Evolutionary conservation across 768 basidiomycete genomes (phyloP), one percentile per base, ranked within the genome.

Genomic region (Tylopilus intermedius): DNA sequence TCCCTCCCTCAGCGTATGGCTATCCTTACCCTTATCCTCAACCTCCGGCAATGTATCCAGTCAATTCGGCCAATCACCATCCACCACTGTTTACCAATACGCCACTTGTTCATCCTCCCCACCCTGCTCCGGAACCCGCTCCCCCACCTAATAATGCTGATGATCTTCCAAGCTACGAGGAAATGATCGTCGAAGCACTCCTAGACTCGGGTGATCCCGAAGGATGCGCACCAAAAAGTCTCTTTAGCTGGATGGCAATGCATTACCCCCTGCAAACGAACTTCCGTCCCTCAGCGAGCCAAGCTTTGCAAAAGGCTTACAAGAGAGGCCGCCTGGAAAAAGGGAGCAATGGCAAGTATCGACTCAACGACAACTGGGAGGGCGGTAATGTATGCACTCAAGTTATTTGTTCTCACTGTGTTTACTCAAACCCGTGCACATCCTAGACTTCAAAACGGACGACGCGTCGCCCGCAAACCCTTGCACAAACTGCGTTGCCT

Each of bases 131-230:
- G 14, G 69, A 70, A 40, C 61, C 57, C 1, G 59, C 57, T 32
- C 55, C 66, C 33, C 55, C 66, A 2, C 58, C 55, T 18, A 62
- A 46, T 33, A 58, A 50, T 26, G 49, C 66, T 0, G 78, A 77
- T n/a, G 80, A 90, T 59, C 74, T 93, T 45, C 90, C 90, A 7
- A 88, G 86, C 57, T 94, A 94, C 52, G 90, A 94, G 63, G 90
- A 93, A 56, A 94, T 94, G 91, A 88, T 93, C 15, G 87, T 86
- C 10, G 86, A 88, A 63, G 90, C 89, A 1, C 71, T 94, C 24
- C 69, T 73, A 13, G 86, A 84, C 50, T 76, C 79, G 40, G 74
- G 71, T 7, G 88, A 90, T 52, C 74, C 82, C 1, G 87, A 93
- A 43, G 91, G 91, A 15, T 80, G 80, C 50, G 84, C 84, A 7